A percentile compares a stretch with the other conserved stretches of the same genome.
These are phyloP conservation scores for Excoecaria agallocha DNA, from an alignment of 345 rosid species.

Conservation along the genomic window DNA sequence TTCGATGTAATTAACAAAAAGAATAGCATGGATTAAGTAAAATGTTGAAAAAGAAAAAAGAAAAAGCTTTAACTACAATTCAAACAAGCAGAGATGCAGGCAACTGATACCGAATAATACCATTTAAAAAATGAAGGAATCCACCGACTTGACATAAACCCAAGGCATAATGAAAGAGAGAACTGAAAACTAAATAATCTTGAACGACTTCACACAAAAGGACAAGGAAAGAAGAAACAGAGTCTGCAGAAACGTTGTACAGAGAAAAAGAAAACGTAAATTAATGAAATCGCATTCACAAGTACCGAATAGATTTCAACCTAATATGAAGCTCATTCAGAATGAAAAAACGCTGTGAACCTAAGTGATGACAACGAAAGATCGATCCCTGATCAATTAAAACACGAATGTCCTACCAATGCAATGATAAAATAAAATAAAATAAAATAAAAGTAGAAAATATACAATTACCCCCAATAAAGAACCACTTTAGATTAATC, in stretches of 20 bases:
- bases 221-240: not conserved
- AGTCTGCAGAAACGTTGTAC: constrained; percentile 4
- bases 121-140: constrained; percentile 2
- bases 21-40: not conserved
- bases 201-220: not conserved
- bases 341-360: constrained; percentile 4
- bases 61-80: not conserved
- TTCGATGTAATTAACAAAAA: not conserved
- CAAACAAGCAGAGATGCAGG: not conserved
- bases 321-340: constrained; percentile 13
- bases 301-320: not conserved
- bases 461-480: too few species aligned
- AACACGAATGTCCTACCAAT: not conserved
- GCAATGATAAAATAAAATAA: too few species aligned
- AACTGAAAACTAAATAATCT: not conserved
- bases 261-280: not conserved
- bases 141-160: not conserved
- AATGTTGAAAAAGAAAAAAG: not conserved
- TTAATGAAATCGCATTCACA: not conserved
- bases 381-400: not conserved
- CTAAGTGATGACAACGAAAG: constrained; percentile 14
- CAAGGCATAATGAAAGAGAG: not conserved
- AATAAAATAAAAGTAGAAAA: too few species aligned
- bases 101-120: not conserved
- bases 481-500: too few species aligned